Percentiles rank a stretch among this genome's conserved stretches.
These are phyloP conservation scores for Rubia tinctorum DNA, from an alignment of 305 asterid species.

Conservation along the genomic window DNA sequence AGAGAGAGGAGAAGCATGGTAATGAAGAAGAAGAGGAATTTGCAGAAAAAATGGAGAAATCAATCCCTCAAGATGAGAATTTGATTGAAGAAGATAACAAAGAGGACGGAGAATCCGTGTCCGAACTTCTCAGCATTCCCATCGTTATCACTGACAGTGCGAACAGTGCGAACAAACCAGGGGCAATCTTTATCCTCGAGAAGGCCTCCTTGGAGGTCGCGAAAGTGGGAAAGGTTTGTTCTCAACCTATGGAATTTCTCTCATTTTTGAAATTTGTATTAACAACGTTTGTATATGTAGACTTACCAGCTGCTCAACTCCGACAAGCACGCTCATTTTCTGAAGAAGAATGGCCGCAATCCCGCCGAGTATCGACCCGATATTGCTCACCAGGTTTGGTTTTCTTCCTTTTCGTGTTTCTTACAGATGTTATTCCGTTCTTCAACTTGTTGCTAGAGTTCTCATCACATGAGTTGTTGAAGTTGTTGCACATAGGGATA, in stretches of 20 bases:
- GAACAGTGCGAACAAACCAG: conserved; percentile 36
- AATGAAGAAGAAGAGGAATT: conserved; percentile 43
- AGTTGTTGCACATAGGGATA: background rate
- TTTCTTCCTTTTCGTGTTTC: background rate
- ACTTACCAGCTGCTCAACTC: conserved; percentile 78
- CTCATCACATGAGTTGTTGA: background rate
- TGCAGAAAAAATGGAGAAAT: conserved; percentile 23
- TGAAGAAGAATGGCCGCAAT: conserved; percentile 52
- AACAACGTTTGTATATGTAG: conserved; percentile 31
- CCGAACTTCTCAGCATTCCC: conserved; percentile 66
- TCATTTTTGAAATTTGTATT: background rate
- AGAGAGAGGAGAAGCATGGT: background rate
- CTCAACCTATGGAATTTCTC: background rate
- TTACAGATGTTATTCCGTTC: background rate
- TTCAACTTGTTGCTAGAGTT: background rate
- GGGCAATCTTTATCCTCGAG: conserved; percentile 56
- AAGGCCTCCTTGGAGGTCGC: conserved; percentile 92
- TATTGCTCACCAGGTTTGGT: conserved; percentile 96
- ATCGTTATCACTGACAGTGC: conserved; percentile 33
- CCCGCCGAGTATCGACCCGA: conserved; percentile 91
- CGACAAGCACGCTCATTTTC: conserved; percentile 66
- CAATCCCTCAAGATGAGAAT: conserved; percentile 21
- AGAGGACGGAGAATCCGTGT: conserved; percentile 30
- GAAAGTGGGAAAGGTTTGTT: conserved; percentile 67
- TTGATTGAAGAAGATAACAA: conserved; percentile 25